These are phyloP conservation scores for Teunomyces panamensis DNA, from an alignment of 805 yeast genomes.

Conservation along the genomic window DNA sequence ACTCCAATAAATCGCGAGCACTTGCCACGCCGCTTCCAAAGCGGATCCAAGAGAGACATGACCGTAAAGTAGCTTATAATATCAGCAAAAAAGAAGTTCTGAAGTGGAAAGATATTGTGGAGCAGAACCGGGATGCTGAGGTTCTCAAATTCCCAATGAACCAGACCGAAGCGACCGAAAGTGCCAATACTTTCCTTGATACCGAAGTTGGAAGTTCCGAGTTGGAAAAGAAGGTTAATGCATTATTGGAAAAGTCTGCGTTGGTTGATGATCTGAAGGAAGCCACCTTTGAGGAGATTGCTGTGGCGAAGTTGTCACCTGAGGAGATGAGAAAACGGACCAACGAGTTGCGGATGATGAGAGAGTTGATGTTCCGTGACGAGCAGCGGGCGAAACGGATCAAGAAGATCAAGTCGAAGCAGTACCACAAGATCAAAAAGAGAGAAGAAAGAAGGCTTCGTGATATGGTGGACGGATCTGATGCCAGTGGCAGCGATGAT, in stretches of 20 bases:
- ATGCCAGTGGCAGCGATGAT: conserved; percentile 46
- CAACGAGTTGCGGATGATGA: conserved; percentile 81
- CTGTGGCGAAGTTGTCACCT: conserved; percentile 72
- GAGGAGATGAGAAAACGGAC: conserved; percentile 79
- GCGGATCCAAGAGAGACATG: conserved; percentile 80
- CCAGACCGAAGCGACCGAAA: conserved; percentile 36
- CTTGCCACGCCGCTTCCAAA: conserved; percentile 81
- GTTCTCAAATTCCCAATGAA: conserved; percentile 75
- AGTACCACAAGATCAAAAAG: conserved; percentile 81
- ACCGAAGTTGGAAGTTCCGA: conserved; percentile 33
- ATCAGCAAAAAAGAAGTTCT: conserved; percentile 81
- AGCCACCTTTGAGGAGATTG: conserved; percentile 84
- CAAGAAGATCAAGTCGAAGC: conserved; percentile 91
- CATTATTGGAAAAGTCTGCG: conserved; percentile 61
- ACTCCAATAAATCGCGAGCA: conserved; percentile 41
- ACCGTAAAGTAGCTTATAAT: conserved; percentile 87
- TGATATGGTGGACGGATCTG: conserved; percentile 62
- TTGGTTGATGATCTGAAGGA: conserved; percentile 70
- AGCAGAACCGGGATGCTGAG: conserved; percentile 78
- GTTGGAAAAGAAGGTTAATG: conserved; percentile 64
- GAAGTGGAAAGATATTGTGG: conserved; percentile 85
- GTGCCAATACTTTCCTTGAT: conserved; percentile 29
- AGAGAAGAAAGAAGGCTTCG: conserved; percentile 72
- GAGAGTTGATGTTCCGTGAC: conserved; percentile 95
- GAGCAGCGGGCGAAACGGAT: conserved; percentile 87